Conservation (phyloP, 2,329 filamentous ascomycete species). For the Diplodia seriata region DNA sequence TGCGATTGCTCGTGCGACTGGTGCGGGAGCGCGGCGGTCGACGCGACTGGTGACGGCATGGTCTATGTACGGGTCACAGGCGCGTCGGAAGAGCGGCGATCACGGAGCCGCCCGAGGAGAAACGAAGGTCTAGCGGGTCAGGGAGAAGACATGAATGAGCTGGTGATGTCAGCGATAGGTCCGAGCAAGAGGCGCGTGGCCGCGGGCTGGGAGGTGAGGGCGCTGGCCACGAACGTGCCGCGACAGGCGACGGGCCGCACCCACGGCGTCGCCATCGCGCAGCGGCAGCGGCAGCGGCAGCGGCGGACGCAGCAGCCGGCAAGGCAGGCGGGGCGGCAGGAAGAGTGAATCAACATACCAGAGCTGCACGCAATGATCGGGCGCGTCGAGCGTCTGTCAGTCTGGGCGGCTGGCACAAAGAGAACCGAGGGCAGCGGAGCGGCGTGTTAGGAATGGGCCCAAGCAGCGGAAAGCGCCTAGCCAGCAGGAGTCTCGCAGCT, state of each 20-base stretch:
- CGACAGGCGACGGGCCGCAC: conserved; percentile 21
- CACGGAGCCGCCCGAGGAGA: conserved; percentile 39
- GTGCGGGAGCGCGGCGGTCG: conserved; percentile 36
- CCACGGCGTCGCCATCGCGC: conserved; percentile 28
- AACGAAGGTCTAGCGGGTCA: conserved; percentile 36
- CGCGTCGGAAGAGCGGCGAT: conserved; percentile 39
- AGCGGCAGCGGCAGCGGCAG: neutral
- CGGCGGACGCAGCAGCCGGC: neutral
- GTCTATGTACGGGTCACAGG: conserved; percentile 34
- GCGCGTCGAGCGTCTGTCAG: conserved; percentile 48
- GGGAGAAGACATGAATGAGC: conserved; percentile 42
- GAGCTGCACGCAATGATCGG: conserved; percentile 35
- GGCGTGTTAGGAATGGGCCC: conserved; percentile 41
- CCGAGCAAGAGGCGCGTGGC: conserved; percentile 38
- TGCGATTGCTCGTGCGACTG: conserved; percentile 40
- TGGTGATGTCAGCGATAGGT: conserved; percentile 39
- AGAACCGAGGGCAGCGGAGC: conserved; percentile 35
- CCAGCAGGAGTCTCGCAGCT: conserved; percentile 42
- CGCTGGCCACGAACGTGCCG: conserved; percentile 25
- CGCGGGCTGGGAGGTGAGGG: conserved; percentile 36
- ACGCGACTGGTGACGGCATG: conserved; percentile 48
- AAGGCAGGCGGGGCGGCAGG: conserved; percentile 26
- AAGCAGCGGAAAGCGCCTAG: conserved; percentile 37
- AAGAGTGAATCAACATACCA: conserved; percentile 45
- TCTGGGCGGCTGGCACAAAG: conserved; percentile 43